Percentiles rank a stretch among this genome's conserved stretches.
These are phyloP conservation scores for Hortaea sp. DNA, from an alignment of 2,329 filamentous ascomycete genomes.

Conservation along the genomic window DNA sequence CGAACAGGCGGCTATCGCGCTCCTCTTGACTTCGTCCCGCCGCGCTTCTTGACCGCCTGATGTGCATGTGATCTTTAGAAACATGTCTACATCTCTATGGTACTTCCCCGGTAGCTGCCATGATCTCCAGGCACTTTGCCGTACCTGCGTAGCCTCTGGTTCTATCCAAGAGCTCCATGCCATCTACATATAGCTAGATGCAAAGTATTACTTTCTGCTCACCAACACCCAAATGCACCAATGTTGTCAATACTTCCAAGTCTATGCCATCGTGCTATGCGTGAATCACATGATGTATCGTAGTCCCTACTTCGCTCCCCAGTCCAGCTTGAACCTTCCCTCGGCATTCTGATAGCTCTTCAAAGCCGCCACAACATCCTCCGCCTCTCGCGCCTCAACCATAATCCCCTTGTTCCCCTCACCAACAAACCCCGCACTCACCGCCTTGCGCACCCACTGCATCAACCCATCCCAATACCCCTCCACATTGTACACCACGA, in stretches of 20 bases:
- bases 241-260: no score
- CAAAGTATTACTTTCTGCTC: no score
- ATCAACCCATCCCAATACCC: slow-evolving; percentile 88
- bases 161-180: no score
- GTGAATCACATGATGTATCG: not conserved
- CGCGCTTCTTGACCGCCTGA: not conserved
- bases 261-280: not conserved
- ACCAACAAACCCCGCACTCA: slow-evolving; percentile 67
- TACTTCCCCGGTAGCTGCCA: not conserved
- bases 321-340: slow-evolving; percentile 70
- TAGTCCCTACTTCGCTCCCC: slow-evolving; percentile 49
- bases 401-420: slow-evolving; percentile 64
- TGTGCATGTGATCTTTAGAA: not conserved
- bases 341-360: slow-evolving; percentile 64
- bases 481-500: slow-evolving; percentile 76
- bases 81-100: not conserved
- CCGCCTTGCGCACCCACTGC: slow-evolving; percentile 67
- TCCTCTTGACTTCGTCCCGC: no score
- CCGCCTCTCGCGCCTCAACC: slow-evolving; percentile 61
- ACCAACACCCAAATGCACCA: no score
- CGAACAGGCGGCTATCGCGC: no score
- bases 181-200: no score
- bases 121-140: not conserved
- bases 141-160: no score
- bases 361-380: slow-evolving; percentile 62